phyloP scores from a whole-genome alignment of 371 early-diverging fungal genomes.

The Globomyces sp. region DNA sequence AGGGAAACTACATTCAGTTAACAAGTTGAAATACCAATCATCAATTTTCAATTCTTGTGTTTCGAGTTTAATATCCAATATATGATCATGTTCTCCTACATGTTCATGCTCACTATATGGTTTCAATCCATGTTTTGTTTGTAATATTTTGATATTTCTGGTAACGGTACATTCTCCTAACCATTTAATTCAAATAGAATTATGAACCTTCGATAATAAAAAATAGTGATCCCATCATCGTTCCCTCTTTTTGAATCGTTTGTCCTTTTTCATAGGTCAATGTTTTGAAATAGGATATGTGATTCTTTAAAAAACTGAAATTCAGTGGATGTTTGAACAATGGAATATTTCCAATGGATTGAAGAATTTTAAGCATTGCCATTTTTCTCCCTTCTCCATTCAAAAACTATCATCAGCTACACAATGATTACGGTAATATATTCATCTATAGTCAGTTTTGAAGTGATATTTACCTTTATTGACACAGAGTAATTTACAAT shows the following conservation, averaged over 20 bases:
- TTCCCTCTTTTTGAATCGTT: slow-evolving; percentile 1
- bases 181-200: no score
- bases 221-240: background rate
- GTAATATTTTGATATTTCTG: background rate
- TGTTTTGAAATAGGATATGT: background rate
- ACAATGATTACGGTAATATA: background rate
- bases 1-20: background rate
- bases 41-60: slow-evolving; percentile 1
- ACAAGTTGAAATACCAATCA: background rate
- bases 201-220: background rate
- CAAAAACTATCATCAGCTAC: background rate
- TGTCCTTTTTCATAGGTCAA: slow-evolving; percentile 1
- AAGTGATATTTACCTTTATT: background rate
- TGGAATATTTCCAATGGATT: background rate
- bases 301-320: background rate
- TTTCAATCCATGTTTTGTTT: background rate
- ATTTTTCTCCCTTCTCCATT: background rate
- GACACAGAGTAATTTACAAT: background rate
- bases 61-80: background rate
- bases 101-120: background rate
- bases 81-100: background rate
- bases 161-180: background rate
- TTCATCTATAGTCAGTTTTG: background rate
- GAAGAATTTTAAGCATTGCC: slow-evolving; percentile 2
- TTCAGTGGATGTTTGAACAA: no score